Evolutionary conservation across 805 yeast genomes (phyloP), one percentile per base, ranked within the genome.

Genomic region (Teunomyces gatunensis): DNA sequence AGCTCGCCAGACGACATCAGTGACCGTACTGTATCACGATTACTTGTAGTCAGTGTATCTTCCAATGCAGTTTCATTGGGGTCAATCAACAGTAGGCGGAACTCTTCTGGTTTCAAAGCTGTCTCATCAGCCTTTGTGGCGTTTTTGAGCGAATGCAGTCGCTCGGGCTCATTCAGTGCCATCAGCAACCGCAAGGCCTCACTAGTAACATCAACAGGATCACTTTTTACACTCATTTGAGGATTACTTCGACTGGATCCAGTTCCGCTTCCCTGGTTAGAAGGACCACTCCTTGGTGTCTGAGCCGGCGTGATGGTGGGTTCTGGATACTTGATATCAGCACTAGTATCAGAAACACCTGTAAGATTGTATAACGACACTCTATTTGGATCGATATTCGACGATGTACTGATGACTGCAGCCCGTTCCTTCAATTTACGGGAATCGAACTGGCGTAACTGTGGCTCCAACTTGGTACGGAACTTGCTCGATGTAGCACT

Each of bases 1-100:
- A 70, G 52, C 51, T 67, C 72, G 3, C 69, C 71, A 1, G 66
- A 58, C 4, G 67, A 61, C 42, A 63, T 36, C 34, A 65, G 59
- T 6, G 58, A 53, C 30, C 62, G 46, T 18, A 54, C n/a, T 13
- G 52, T 45, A 39, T 49, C 45, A 21, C 51, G 36, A 42, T 45
- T 39, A 17, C 35, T 42, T 25, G 21, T 30, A 11, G 10, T 35
- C 33, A 25, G 11, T 32, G 18, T 42, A 42, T 40, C 36, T 21
- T 33, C 30, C 11, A 46, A 21, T 4, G 42, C 44, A 2, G 55
- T 48, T 23, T 54, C 52, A 30, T 46, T 46, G 7, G 42, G 41
- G 27, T 37, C 34, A n/a, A 34, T 47, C 18, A 47, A 17, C 37
- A 37, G 33, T 29, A 42, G 43, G 11, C 37, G 49, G 32, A 42